A percentile compares a stretch with the other conserved stretches of the same genome.
These are phyloP conservation scores for Fusarium robinianum DNA, from an alignment of 2,329 filamentous ascomycete species.

Conservation along the genomic window DNA sequence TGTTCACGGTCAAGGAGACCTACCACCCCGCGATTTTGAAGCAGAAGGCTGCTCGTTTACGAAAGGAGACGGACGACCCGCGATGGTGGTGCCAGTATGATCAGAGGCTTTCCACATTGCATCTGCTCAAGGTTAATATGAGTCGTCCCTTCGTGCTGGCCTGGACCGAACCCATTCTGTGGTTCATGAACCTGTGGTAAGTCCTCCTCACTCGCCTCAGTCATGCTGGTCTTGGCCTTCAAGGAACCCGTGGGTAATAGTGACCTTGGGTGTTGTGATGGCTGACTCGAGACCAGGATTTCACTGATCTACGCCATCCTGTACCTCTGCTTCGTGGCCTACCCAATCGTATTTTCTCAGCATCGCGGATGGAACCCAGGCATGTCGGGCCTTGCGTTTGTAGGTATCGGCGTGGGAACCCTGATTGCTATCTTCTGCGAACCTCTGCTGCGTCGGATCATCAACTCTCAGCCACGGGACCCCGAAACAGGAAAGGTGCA, in stretches of 20 bases:
- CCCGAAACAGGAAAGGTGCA: slow-evolving; percentile 72
- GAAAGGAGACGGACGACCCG: slow-evolving; percentile 71
- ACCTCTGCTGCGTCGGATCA: slow-evolving; percentile 75
- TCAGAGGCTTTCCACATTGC: slow-evolving; percentile 64
- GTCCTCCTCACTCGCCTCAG: no score
- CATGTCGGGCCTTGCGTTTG: slow-evolving; percentile 75
- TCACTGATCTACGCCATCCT: slow-evolving; percentile 85
- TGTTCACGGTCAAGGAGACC: slow-evolving; percentile 70
- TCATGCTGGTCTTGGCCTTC: no score
- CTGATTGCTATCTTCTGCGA: slow-evolving; percentile 65
- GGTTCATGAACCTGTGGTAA: slow-evolving; percentile 70
- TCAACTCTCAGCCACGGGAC: slow-evolving; percentile 76
- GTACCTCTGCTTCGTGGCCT: slow-evolving; percentile 88
- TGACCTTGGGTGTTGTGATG: neutral
- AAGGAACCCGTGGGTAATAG: no score
- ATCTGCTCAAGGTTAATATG: slow-evolving; percentile 74
- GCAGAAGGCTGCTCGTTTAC: slow-evolving; percentile 63
- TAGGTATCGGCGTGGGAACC: slow-evolving; percentile 69
- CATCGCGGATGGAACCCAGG: slow-evolving; percentile 77
- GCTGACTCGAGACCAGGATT: slow-evolving; percentile 55
- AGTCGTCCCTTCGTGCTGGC: slow-evolving; percentile 77
- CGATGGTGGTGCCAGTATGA: slow-evolving; percentile 84
- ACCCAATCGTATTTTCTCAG: slow-evolving; percentile 80
- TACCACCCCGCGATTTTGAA: slow-evolving; percentile 75
- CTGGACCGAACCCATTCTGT: slow-evolving; percentile 79